Conservation (phyloP, 164 flowering plant species). For the Annona squamosa region DNA sequence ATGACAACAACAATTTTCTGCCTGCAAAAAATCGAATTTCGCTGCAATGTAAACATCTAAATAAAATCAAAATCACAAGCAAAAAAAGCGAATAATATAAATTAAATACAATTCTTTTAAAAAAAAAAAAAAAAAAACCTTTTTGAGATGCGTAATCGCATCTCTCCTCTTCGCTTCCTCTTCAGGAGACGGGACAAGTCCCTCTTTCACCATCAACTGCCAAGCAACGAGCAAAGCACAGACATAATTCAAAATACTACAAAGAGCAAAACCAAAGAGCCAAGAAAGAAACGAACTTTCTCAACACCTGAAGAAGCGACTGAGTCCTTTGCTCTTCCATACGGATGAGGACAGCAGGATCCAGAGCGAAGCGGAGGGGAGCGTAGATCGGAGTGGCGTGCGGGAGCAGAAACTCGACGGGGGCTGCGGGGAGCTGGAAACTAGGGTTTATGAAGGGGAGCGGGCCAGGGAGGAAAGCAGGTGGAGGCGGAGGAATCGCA, state of each 20-base stretch:
- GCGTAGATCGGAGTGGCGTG: neutral
- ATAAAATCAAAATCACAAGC: neutral
- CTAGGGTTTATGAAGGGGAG: slow-evolving; percentile 1
- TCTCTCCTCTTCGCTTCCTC: slow-evolving; percentile 40
- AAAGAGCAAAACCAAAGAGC: neutral
- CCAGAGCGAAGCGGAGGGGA: neutral
- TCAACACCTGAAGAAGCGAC: slow-evolving; percentile 16
- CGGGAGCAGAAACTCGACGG: neutral
- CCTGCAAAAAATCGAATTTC: neutral
- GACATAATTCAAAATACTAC: neutral
- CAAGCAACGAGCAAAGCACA: neutral
- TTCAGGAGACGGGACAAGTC: slow-evolving; percentile 38
- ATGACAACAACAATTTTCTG: neutral
- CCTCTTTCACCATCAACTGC: slow-evolving; percentile 41
- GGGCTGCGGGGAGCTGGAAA: slow-evolving; percentile 1
- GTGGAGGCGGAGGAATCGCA: neutral
- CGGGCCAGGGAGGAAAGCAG: neutral
- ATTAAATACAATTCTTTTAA: neutral
- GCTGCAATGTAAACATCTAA: neutral
- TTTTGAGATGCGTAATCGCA: slow-evolving; percentile 39
- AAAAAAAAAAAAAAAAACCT: slow-evolving; percentile 25
- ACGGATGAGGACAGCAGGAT: slow-evolving; percentile 9
- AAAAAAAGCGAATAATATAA: no score
- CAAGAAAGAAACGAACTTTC: neutral
- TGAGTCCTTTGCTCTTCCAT: slow-evolving; percentile 17